Base-by-base conservation (phyloP, 768 basidiomycete species). In the Pisolithus sp. region DNA sequence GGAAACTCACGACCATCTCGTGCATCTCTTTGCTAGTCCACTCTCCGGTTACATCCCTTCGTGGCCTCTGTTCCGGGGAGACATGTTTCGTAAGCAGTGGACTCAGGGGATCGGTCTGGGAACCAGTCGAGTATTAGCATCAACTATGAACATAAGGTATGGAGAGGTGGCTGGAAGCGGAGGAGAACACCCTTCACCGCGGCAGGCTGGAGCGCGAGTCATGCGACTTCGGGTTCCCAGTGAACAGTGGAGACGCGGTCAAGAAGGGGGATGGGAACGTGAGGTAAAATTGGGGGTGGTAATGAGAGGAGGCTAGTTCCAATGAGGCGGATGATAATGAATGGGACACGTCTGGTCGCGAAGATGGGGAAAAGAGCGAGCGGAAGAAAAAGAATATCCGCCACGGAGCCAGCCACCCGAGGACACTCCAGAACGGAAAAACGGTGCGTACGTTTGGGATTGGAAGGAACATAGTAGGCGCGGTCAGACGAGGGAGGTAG, bases 51-150 rank as follows among this genome's bases (percentile, higher is more conserved):
- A 85, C 59, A 63, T 91, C 89, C 68, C 89, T 79, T 47, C 69
- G 68, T 20, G 90, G 89, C 15, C 89, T 77, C 64, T 75, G 78
- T 66, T 89, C 86, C 65, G 83, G 81, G 43, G 85, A 81, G 60
- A 91, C 84, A 72, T 90, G 87, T 81, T 91, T 92, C 61, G 80
- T 84, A 66, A 93, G 73, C 46, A 91, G 78, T 40, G 81, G 83
- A 73, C 79, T 82, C 71, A 92, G 76, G 43, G 89, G 86, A 71
- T 92, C 90, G 52, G 86, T 90, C 89, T 93, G 9, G 1, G n/a
- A 41, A 23, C 38, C 39, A 39, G 1, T 26, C 65, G 12, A 62
- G 49, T n/a, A 34, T 17, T 23, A 7, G 17, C n/a, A 34, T 17
- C 26, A 7, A 13, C n/a, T n/a, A 46, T 7, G 28, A 39, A 20